Conservation (phyloP, 176 grass and related monocot genomes). For the Oropetium thomaeum region DNA sequence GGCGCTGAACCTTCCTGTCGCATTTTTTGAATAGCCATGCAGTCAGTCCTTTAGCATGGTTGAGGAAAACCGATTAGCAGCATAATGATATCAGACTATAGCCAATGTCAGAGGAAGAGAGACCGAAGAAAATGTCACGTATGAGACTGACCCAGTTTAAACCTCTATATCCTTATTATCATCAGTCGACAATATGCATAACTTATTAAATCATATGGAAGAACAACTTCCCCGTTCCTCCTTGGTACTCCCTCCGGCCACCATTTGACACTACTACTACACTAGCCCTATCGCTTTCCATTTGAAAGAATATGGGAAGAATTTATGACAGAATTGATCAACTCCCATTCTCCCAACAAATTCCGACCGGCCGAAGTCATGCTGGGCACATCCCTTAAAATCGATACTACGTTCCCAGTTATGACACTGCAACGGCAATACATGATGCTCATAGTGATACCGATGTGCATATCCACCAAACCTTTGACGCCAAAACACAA, state of each 20-base stretch:
- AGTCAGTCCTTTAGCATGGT: neutral
- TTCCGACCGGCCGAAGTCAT: conserved; percentile 19
- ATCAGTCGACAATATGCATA: neutral
- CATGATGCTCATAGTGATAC: conserved; percentile 1
- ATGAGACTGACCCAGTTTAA: neutral
- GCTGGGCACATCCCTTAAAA: neutral
- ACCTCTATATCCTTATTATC: neutral
- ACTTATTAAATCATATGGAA: neutral
- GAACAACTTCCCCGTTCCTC: neutral
- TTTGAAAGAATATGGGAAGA: conserved; percentile 24
- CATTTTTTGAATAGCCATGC: neutral
- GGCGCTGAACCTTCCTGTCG: neutral
- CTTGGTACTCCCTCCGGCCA: neutral
- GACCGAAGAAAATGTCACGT: neutral
- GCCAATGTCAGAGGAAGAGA: neutral
- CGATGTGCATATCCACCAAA: conserved; percentile 21
- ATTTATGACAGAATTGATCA: conserved; percentile 35
- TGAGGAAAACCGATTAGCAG: neutral
- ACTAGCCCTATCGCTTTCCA: neutral
- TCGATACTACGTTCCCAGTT: conserved; percentile 17
- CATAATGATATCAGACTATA: neutral
- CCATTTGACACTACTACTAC: neutral
- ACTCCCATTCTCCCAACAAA: conserved; percentile 42
- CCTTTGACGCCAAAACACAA: neutral
- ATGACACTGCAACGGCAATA: conserved; percentile 27